Percentiles rank a stretch among this genome's conserved stretches.
Evolutionary conservation across 495 filamentous ascomycete species (phyloP).

Genomic region (Lasiosphaeria hispida): DNA sequence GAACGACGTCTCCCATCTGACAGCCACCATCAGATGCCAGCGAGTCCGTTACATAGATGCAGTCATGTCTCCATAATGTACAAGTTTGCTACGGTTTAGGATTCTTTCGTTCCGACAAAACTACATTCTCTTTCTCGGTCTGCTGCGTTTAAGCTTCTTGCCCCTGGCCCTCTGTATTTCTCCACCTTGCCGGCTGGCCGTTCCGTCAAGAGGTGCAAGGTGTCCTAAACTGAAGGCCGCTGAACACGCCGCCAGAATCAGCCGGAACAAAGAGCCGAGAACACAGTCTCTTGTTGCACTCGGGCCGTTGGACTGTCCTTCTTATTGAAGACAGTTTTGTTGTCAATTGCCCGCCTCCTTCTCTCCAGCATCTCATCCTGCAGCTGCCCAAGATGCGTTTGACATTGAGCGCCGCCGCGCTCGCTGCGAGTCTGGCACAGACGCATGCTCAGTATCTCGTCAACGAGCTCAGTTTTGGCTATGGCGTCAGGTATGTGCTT

Average conservation of each 20-base stretch:
- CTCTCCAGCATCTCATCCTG: not conserved
- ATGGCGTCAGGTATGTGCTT: conserved; percentile 55
- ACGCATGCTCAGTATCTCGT: conserved; percentile 59
- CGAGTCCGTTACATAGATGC: no score
- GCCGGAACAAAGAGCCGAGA: conserved; percentile 13
- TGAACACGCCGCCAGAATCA: conserved; percentile 5
- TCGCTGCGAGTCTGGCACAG: conserved; percentile 54
- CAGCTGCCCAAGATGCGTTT: conserved; percentile 39
- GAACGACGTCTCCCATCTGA: no score
- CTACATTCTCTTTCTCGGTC: no score
- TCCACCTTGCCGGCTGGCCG: conserved; percentile 8
- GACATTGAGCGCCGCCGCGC: conserved; percentile 38
- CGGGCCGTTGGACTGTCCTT: not conserved
- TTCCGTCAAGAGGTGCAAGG: conserved; percentile 18
- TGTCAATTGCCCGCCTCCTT: conserved; percentile 3
- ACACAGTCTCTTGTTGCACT: not conserved
- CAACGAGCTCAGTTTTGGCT: conserved; percentile 74
- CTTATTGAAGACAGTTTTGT: not conserved
- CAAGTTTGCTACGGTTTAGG: no score
- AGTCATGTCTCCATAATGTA: no score
- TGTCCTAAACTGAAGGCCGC: conserved; percentile 18
- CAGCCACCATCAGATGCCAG: no score
- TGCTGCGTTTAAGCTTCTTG: not conserved
- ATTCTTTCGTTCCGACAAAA: no score
- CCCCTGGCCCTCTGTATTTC: conserved; percentile 4